These are phyloP conservation scores for Phytophthora sp. DNA, from an alignment of 352 stramenopile genomes.

Conservation along the genomic window DNA sequence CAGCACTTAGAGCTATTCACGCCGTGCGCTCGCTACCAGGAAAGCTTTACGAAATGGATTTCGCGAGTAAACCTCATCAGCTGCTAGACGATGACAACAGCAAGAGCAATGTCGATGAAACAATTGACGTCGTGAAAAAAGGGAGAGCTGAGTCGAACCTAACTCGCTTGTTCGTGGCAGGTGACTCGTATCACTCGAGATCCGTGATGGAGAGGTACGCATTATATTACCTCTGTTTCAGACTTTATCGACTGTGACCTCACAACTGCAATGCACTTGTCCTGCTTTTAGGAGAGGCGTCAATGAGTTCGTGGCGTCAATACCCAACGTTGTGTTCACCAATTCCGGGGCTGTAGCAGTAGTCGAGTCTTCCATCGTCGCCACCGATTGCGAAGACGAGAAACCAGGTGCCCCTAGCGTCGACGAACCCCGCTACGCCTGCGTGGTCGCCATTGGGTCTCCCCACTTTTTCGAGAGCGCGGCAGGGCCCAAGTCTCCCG, in stretches of 20 bases:
- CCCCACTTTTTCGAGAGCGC: constrained; percentile 9
- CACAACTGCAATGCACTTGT: too few relatives aligned
- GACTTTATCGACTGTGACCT: too few relatives aligned
- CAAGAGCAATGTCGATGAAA: constrained; percentile 25
- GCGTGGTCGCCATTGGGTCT: constrained; percentile 35
- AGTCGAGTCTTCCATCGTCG: constrained; percentile 22
- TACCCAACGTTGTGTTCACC: constrained; percentile 11
- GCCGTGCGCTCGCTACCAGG: constrained; percentile 18
- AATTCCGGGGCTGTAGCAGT: background rate
- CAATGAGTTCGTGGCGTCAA: constrained; percentile 11
- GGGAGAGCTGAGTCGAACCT: background rate
- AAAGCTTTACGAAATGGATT: constrained; percentile 30
- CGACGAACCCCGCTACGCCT: constrained; percentile 30
- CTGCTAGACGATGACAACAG: constrained; percentile 22
- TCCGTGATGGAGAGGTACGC: constrained; percentile 26
- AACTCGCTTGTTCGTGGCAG: constrained; percentile 2
- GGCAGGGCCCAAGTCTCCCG: background rate
- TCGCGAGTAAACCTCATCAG: constrained; percentile 27
- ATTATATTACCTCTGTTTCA: too few relatives aligned
- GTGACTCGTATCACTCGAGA: constrained; percentile 8
- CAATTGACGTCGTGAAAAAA: background rate
- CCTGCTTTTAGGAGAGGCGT: constrained; percentile 7
- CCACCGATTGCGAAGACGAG: constrained; percentile 23
- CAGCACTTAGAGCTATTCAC: constrained; percentile 14
- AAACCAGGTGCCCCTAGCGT: background rate